Percentiles rank a stretch among this genome's conserved stretches.
These are phyloP conservation scores for Karstenula rhodostoma DNA, from an alignment of 2,329 filamentous ascomycete genomes.

Conservation along the genomic window DNA sequence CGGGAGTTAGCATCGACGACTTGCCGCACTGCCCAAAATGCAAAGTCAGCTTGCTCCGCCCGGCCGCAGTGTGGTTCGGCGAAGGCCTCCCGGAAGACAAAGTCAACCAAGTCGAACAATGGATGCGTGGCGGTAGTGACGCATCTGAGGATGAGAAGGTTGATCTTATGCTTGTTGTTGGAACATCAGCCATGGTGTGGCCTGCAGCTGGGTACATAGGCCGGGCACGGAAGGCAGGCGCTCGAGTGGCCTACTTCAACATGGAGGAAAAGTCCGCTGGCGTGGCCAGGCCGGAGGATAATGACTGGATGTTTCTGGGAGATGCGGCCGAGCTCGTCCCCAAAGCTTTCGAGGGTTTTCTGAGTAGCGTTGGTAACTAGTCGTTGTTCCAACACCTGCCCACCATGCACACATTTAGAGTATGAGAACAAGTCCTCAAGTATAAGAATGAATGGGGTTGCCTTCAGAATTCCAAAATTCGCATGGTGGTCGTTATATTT, in stretches of 20 bases:
- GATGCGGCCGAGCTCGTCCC: constrained; percentile 13
- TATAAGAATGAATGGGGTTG: not conserved
- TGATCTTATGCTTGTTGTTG: constrained; percentile 13
- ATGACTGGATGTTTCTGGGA: constrained; percentile 12
- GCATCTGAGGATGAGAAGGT: constrained; percentile 2
- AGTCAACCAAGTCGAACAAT: constrained; percentile 4
- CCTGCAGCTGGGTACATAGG: constrained; percentile 14
- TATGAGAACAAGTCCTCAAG: no score
- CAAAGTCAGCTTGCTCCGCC: constrained; percentile 8
- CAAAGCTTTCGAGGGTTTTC: not conserved
- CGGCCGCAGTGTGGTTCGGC: constrained; percentile 13
- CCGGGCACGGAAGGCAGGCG: constrained; percentile 12
- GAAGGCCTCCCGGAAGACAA: constrained; percentile 3
- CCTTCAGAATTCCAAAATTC: not conserved
- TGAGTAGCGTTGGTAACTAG: not conserved
- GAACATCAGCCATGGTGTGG: constrained; percentile 12
- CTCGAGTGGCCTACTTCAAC: constrained; percentile 13
- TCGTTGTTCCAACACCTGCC: not conserved
- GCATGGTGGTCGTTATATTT: not conserved
- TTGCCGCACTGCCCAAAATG: constrained; percentile 14
- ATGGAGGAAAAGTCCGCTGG: constrained; percentile 4
- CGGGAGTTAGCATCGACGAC: not conserved
- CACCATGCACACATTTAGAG: not conserved
- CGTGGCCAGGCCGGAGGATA: constrained; percentile 4
- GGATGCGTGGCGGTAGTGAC: not conserved